Base-by-base conservation (phyloP, 139 green algal species). In the Coelastrella sp. region DNA sequence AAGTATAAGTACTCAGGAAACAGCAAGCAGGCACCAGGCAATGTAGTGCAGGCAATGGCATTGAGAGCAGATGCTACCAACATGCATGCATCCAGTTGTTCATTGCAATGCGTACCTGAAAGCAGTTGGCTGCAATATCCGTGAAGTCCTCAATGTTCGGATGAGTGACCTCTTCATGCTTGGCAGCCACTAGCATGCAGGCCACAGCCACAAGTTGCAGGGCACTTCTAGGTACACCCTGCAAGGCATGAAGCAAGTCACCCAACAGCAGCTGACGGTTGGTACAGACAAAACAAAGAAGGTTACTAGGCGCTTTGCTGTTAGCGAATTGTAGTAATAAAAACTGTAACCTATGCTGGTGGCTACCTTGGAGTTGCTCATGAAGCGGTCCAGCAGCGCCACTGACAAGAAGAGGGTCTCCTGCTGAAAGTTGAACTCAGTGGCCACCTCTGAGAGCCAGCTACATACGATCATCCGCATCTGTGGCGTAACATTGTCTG, bases 361-460 rank as follows among this genome's bases (percentile, higher is more conserved):
- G 59, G 38, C 7, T 37, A 84, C 78, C 30, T 37, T 84, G 41
- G 78, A 53, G 41, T 30, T 25, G 21, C n/a, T 30, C 41, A 94
- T 86, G 84, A 93, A 95, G 38, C 92, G 88, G 79, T 94, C 91
- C 40, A 95, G 38, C 23, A 91, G 79, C 15, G 79, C 41, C 0
- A 89, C 79, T 2, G 85, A 79, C 67, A 94, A 38, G 69, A 92
- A 89, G 71, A 95, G 86, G 51, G 89, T 93, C 67, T 94, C 87
- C 74, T 92, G 88, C 83, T 91, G 86, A 68, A 95, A 71, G 30
- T 83, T 84, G 83, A 87, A 95, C 83, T 93, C 92, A 30, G 13
- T 5, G 0, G 79, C 82, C 43, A 93, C 87, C 85, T 93, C 91
- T n/a, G 90, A 87, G n/a, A 94, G 79, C 91, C 91, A 94, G 75